Evolutionary conservation across 2,329 filamentous ascomycete genomes (phyloP), one percentile per base, ranked within the genome.

Genomic region (Alternaria dauci): DNA sequence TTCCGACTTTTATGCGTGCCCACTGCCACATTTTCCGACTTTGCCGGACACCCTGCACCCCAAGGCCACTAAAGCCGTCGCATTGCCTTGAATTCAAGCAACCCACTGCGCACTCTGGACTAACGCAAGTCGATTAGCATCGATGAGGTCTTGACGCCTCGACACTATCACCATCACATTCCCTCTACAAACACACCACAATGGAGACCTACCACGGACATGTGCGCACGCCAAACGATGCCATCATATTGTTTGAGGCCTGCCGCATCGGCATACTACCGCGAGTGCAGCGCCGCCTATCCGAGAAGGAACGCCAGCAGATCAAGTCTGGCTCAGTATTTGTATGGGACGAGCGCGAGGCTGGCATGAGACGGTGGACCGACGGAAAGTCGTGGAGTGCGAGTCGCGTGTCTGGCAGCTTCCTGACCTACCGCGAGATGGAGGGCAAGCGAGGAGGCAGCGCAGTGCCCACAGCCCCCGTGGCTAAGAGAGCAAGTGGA

Each of bases 311-410:
- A 81, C 88, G 95, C 63, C 94, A 97, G 76, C 93, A 93, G 4
- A 99, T 99, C 78, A 90, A 93, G 74, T 97, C 94, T 1, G 95
- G 95, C 43, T 99, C 95, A 0, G 94, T 99, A 4, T 99, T 98
- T 74, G 95, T 99, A n/a, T 99, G 95, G 95, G 95, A 99, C 79
- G 95, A 99, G 83, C 86, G 94, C 71, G 95, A 99, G 83, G 95
- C 95, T 11, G 95, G 95, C 68, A 99, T 99, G 95, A 87, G 95
- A 74, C 86, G 95, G 79, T 99, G 95, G 95, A 99, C 95, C 0
- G 95, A 99, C 72, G 95, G 95, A 58, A 99, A 99, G 79, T 98
- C 94, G 36, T 99, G 95, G 95, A 98, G 94, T 75, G 95, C 95
- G 34, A 98, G 94, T 81, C 88, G 95, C 64, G 95, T 99, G 0